Conservation (phyloP, 192 early-diverging fungal genomes). For the Umbelopsis isabellina region DNA sequence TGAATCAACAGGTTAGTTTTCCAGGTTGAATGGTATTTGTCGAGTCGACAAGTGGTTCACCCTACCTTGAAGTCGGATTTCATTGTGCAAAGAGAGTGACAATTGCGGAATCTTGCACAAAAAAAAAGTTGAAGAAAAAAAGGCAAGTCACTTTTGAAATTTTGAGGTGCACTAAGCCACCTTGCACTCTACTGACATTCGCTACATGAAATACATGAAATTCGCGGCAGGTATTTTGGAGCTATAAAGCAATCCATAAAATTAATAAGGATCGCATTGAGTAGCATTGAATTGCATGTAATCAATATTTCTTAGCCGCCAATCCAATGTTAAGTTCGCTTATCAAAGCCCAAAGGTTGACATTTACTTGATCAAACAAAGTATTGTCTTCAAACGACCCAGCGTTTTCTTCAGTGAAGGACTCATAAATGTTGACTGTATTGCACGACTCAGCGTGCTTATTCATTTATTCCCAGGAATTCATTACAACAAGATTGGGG, state of each 20-base stretch:
- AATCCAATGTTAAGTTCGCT: too few species aligned
- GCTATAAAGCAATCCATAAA: too few species aligned
- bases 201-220: too few species aligned
- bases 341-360: too few species aligned
- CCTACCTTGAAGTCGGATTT: conserved; percentile 19
- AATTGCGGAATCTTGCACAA: background rate
- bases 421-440: too few species aligned
- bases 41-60: background rate
- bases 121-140: conserved; percentile 15
- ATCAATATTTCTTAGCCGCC: too few species aligned
- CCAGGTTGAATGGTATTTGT: background rate
- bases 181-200: background rate
- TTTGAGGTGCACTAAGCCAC: background rate
- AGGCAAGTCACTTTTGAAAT: background rate
- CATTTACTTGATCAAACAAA: too few species aligned
- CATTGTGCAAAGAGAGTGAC: background rate
- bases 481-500: background rate
- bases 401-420: too few species aligned
- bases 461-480: background rate
- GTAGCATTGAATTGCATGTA: too few species aligned
- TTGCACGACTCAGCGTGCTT: background rate
- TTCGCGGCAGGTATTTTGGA: too few species aligned
- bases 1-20: background rate
- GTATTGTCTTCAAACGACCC: too few species aligned
- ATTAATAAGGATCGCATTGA: too few species aligned